Evolutionary conservation across 257 asterid genomes (phyloP).

Genomic region (Solanum chaucha): DNA sequence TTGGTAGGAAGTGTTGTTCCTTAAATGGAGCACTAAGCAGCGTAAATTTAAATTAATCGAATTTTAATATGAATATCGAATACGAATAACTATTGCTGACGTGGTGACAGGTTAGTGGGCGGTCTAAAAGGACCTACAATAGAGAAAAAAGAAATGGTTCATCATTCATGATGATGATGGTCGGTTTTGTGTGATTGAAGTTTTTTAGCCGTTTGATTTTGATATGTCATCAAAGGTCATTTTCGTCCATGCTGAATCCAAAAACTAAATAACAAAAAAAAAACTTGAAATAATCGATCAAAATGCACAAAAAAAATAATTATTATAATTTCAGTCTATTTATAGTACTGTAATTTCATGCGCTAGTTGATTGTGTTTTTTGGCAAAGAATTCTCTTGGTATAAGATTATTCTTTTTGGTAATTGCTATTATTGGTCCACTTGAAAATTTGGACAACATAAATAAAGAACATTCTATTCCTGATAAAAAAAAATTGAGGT

Average conservation of each 20-base stretch:
- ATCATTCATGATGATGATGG: constrained; percentile 16
- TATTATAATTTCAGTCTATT: not conserved
- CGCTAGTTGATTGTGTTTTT: not conserved
- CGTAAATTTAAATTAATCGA: too few species aligned
- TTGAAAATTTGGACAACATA: too few species aligned
- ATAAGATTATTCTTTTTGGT: too few species aligned
- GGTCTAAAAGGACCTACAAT: not conserved
- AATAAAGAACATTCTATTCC: too few species aligned
- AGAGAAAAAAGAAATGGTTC: not conserved
- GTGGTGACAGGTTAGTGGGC: constrained; percentile 24
- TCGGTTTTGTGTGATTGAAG: constrained; percentile 27
- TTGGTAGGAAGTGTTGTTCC: too few species aligned
- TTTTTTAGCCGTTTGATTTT: constrained; percentile 8
- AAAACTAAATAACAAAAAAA: not conserved
- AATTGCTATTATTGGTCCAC: too few species aligned
- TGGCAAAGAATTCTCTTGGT: too few species aligned
- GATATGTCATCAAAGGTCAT: not conserved
- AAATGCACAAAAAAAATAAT: not conserved
- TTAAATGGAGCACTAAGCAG: too few species aligned
- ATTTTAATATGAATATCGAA: too few species aligned
- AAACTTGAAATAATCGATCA: too few species aligned
- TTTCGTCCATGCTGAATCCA: not conserved
- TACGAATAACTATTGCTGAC: not conserved
- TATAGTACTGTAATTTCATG: not conserved
- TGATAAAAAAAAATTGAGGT: too few species aligned